Evolutionary conservation across 225 moss, liverwort and hornwort species (phyloP), one percentile per base, ranked within the genome.

Genomic region (Neckera pumila): DNA sequence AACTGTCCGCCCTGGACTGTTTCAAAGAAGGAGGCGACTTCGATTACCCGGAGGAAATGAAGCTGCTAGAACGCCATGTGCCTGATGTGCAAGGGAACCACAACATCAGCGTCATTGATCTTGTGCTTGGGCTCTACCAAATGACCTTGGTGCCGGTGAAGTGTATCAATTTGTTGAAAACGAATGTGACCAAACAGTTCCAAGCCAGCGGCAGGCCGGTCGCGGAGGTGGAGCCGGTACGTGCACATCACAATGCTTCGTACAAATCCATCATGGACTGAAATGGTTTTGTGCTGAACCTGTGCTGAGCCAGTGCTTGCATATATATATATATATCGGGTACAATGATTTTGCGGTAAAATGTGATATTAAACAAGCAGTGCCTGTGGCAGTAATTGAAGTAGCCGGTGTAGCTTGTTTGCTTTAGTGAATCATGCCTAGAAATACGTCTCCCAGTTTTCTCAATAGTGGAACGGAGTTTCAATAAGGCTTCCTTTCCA

Each of bases 1-100:
- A 98, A 71, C 90, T 98, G 58, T 84, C 89, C 5, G 96, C 97
- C 2, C 23, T 93, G 59, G 98, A 98, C 79, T 98, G 98, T 49
- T 98, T 98, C 88, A 91, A 86, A 36, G 98, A 98, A 86, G 98
- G 98, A 1, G 93, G 95, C 11, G 95, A 92, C 38, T 92, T 98
- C 28, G 97, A 98, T 86, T 97, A 98, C 69, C 97, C 97, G 13
- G 89, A 88, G 26, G 93, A 96, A 28, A 91, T 98, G 79, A 92
- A 84, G 82, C 93, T 96, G n/a, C 92, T 98, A 31, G 98, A 98
- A 80, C 85, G 89, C 30, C 91, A 59, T 21, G 91, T 96, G 57
- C 97, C 96, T 42, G 90, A 92, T 36, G 90, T 88, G n/a, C 90
- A 74, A 34, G 89, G 76, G 14, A 83, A 61, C 57, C 83, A 45